Evolutionary conservation across 495 filamentous ascomycete species (phyloP).

Genomic region (Talaromyces stipitatus): DNA sequence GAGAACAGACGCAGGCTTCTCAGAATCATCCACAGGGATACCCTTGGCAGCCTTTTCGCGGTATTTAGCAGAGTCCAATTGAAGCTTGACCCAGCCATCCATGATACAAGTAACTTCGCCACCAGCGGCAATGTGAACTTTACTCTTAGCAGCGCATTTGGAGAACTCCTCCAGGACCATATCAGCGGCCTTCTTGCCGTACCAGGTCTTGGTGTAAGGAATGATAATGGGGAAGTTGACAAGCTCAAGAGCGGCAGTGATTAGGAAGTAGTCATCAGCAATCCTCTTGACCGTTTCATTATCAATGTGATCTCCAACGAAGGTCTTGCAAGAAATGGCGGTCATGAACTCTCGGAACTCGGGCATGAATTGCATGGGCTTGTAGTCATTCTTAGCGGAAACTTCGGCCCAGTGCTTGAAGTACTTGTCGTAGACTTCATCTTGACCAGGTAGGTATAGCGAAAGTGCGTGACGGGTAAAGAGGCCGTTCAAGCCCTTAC

Average conservation of each 20-base stretch:
- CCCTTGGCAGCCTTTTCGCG: slow-evolving; percentile 66
- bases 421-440: slow-evolving; percentile 85
- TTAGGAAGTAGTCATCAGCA: slow-evolving; percentile 91
- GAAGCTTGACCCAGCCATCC: slow-evolving; percentile 85
- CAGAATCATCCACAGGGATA: slow-evolving; percentile 52
- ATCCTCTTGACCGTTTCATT: slow-evolving; percentile 90
- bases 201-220: slow-evolving; percentile 94
- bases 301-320: slow-evolving; percentile 91
- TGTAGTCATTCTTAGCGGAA: slow-evolving; percentile 55
- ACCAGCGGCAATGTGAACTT: slow-evolving; percentile 85
- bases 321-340: slow-evolving; percentile 89
- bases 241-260: slow-evolving; percentile 91
- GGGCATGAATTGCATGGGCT: slow-evolving; percentile 81
- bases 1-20: slow-evolving; percentile 75
- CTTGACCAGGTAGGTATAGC: slow-evolving; percentile 83
- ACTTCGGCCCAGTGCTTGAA: slow-evolving; percentile 70
- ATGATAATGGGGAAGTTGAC: slow-evolving; percentile 99
- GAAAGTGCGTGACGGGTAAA: slow-evolving; percentile 89
- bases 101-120: slow-evolving; percentile 85
- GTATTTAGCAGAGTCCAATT: slow-evolving; percentile 74
- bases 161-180: slow-evolving; percentile 87
- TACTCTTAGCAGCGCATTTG: slow-evolving; percentile 88
- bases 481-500: slow-evolving; percentile 89
- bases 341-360: slow-evolving; percentile 95
- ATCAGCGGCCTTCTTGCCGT: slow-evolving; percentile 90